These are phyloP conservation scores for Thalassiosira livingstoniorum DNA, from an alignment of 352 stramenopile genomes.

Conservation along the genomic window DNA sequence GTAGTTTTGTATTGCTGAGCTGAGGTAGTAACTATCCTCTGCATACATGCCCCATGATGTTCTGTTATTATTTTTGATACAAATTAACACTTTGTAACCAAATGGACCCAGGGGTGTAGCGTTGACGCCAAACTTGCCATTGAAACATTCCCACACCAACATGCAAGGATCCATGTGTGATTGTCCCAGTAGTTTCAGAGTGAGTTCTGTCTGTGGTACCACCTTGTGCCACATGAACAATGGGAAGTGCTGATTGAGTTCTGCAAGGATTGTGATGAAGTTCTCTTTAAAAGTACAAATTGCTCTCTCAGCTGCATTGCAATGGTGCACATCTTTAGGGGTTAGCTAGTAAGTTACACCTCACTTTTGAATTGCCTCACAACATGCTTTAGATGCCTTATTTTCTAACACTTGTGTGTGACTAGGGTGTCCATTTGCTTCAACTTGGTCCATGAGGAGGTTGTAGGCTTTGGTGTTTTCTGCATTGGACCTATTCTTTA, in stretches of 20 bases:
- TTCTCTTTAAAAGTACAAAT: constrained; percentile 68
- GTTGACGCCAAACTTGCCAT: not conserved
- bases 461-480: not conserved
- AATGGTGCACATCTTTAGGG: not conserved
- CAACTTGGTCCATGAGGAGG: not conserved
- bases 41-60: not conserved
- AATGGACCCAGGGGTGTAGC: not conserved
- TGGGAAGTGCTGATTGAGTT: constrained; percentile 24
- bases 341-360: not conserved
- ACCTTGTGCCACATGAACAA: constrained; percentile 41
- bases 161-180: constrained; percentile 47
- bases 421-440: not conserved
- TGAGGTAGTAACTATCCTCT: not conserved
- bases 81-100: not conserved
- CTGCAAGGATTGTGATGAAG: constrained; percentile 40
- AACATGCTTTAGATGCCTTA: not conserved
- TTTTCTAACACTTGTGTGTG: not conserved
- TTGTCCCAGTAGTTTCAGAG: constrained; percentile 33
- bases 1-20: not conserved
- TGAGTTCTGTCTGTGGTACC: constrained; percentile 33
- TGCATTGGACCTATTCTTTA: constrained; percentile 21
- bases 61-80: not conserved
- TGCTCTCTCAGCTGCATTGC: constrained; percentile 42
- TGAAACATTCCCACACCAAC: constrained; percentile 20
- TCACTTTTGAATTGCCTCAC: not conserved